Evolutionary conservation across 192 early-diverging fungal species (phyloP), one percentile per base, ranked within the genome.

Genomic region (Phlyctochytrium planicorne): DNA sequence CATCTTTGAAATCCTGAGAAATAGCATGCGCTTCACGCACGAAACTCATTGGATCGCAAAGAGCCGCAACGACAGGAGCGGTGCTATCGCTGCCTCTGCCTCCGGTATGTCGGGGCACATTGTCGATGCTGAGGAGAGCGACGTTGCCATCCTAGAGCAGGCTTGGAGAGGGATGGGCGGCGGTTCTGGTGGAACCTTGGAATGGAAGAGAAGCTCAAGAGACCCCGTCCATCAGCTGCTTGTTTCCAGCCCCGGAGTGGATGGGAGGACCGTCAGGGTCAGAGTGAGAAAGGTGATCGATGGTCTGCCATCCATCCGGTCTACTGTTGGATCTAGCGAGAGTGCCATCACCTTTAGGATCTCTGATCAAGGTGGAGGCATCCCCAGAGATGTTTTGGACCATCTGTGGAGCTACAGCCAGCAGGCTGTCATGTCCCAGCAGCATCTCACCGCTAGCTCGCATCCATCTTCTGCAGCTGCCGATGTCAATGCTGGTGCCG

Each of bases 341-440:
- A 81, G 76, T 29, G 89, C 91, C 70, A 85, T 98, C 53, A 86
- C 89, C 2, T 91, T 98, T 73, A 87, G 96, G n/a, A 78, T 98
- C 29, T 94, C 93, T 2, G 96, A 98, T 75, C 87, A 94, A 80
- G 91, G 93, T 37, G 94, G 94, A 30, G 96, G 96, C 17, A 93
- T 98, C 61, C 60, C 74, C 30, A 76, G 81, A 14, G 73, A 82
- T 0, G 73, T 88, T 24, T 82, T 91, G 67, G 69, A 77, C 1
- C 79, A 89, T 65, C 73, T 98, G 20, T 98, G 92, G 92, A 93
- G 91, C 29, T 98, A 91, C 63, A 74, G 84, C 67, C 79, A 89
- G 72, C 81, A 80, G 3, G 80, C 84, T 23, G 79, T 71, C 20
- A 32, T 30, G 20, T n/a, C n/a, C n/a, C 40, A 47, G 6, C 40